phyloP scores from a whole-genome alignment of 139 green algal species.

The Pycnococcus provasolii region DNA sequence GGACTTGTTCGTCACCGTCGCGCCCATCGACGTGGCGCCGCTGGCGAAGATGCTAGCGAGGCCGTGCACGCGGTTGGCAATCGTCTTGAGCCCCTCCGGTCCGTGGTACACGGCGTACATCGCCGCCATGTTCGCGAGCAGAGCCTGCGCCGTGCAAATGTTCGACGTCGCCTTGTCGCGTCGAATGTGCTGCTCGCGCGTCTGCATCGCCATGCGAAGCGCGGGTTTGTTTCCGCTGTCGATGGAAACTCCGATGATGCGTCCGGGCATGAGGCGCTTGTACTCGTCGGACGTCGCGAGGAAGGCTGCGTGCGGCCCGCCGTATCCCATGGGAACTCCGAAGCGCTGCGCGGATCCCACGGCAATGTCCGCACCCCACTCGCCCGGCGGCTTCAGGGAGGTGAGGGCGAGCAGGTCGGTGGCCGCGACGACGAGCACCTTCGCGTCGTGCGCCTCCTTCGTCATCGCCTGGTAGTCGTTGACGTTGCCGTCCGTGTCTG shows the following conservation, averaged over 20 bases:
- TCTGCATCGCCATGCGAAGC: slow-evolving; percentile 99
- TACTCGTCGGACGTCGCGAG: slow-evolving; percentile 76
- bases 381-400: slow-evolving; percentile 78
- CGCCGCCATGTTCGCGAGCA: slow-evolving; percentile 93
- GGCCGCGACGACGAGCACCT: slow-evolving; percentile 41
- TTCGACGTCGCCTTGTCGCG: slow-evolving; percentile 99
- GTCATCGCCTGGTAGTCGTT: slow-evolving; percentile 64
- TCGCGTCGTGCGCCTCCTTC: slow-evolving; percentile 33
- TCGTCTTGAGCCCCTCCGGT: slow-evolving; percentile 79
- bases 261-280: slow-evolving; percentile 88
- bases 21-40: slow-evolving; percentile 64
- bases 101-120: slow-evolving; percentile 85
- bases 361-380: slow-evolving; percentile 95
- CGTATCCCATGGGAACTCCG: slow-evolving; percentile 96
- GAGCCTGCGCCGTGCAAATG: slow-evolving; percentile 95
- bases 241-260: slow-evolving; percentile 89
- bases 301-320: slow-evolving; percentile 96
- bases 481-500: slow-evolving; percentile 82
- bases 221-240: slow-evolving; percentile 76
- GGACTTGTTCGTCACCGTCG: slow-evolving; percentile 25
- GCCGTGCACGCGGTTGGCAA: slow-evolving; percentile 74
- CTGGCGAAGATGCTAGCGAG: slow-evolving; percentile 71
- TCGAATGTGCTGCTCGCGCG: slow-evolving; percentile 98
- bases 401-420: slow-evolving; percentile 96
- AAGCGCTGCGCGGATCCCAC: slow-evolving; percentile 91